Conservation (phyloP, 2,329 filamentous ascomycete species). For the Metarhizium guizhouense region DNA sequence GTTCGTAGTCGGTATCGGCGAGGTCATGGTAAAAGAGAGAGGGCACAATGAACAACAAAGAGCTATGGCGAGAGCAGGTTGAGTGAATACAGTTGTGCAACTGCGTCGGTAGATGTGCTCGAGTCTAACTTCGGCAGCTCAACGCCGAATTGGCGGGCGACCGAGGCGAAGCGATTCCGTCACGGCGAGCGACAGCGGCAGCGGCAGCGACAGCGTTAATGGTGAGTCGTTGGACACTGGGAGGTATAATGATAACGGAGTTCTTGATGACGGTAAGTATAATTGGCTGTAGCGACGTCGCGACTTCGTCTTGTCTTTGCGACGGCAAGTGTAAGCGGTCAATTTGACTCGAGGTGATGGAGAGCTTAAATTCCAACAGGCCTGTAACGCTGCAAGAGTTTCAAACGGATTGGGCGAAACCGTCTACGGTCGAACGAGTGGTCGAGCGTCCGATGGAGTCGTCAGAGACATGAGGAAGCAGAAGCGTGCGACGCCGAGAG, state of each 20-base stretch:
- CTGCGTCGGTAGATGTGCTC: slow-evolving; percentile 1
- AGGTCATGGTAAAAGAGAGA: slow-evolving; percentile 22
- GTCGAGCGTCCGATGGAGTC: not conserved
- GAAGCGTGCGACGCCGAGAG: not conserved
- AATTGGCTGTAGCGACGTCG: not conserved
- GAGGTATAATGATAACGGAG: not conserved
- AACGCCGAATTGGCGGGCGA: slow-evolving; percentile 1
- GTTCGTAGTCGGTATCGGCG: slow-evolving; percentile 23
- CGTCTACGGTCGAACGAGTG: slow-evolving; percentile 5
- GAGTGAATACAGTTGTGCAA: not conserved
- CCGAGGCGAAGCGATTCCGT: not conserved
- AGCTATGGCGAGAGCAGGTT: not conserved
- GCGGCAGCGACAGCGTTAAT: not conserved
- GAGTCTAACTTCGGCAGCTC: slow-evolving; percentile 3
- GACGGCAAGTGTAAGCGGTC: not conserved
- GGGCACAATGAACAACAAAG: not conserved
- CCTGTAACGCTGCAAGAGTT: not conserved
- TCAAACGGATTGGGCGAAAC: not conserved
- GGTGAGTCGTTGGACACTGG: not conserved
- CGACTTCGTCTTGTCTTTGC: not conserved
- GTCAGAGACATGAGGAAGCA: slow-evolving; percentile 4
- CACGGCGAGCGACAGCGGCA: not conserved
- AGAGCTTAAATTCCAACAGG: not conserved
- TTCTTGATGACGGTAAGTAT: not conserved
- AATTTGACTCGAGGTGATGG: not conserved